Conservation (phyloP, 805 yeast genomes). For the Cyberlindnera saturnus region DNA sequence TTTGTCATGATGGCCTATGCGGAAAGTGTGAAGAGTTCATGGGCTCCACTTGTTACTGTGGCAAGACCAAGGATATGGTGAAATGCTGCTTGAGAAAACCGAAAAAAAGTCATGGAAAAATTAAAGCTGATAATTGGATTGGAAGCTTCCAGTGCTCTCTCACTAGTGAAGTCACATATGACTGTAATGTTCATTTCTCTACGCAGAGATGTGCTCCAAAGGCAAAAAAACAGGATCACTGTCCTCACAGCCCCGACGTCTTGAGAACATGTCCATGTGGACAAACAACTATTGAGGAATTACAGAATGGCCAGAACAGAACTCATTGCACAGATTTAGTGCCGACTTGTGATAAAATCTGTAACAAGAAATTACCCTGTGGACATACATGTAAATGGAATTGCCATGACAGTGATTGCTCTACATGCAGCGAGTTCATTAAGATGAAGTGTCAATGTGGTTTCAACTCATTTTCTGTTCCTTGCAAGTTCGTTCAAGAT, state of each 20-base stretch:
- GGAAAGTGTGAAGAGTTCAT: constrained; percentile 58
- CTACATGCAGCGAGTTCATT: constrained; percentile 53
- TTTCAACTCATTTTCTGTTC: constrained; percentile 46
- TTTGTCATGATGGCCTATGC: constrained; percentile 80
- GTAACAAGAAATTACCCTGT: constrained; percentile 61
- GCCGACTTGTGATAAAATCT: constrained; percentile 63
- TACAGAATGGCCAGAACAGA: constrained; percentile 30
- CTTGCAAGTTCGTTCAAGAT: constrained; percentile 51
- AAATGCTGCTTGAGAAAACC: constrained; percentile 41
- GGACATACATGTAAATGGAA: constrained; percentile 68
- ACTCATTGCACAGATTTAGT: constrained; percentile 66
- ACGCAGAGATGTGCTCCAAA: constrained; percentile 34
- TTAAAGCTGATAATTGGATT: constrained; percentile 33
- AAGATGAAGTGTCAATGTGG: constrained; percentile 60
- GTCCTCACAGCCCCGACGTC: constrained; percentile 58
- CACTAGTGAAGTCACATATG: constrained; percentile 40
- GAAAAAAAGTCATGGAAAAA: constrained; percentile 23
- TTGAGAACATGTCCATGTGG: constrained; percentile 80
- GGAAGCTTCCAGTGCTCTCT: constrained; percentile 48
- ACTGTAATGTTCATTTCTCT: constrained; percentile 64
- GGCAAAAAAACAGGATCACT: constrained; percentile 30
- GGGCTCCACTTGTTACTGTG: constrained; percentile 67
- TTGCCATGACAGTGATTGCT: constrained; percentile 78
- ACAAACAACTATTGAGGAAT: constrained; percentile 39
- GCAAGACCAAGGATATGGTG: constrained; percentile 39